Percentiles rank a stretch among this genome's conserved stretches.
These are phyloP conservation scores for Sordaria brevicollis DNA, from an alignment of 495 filamentous ascomycete genomes.

Conservation along the genomic window DNA sequence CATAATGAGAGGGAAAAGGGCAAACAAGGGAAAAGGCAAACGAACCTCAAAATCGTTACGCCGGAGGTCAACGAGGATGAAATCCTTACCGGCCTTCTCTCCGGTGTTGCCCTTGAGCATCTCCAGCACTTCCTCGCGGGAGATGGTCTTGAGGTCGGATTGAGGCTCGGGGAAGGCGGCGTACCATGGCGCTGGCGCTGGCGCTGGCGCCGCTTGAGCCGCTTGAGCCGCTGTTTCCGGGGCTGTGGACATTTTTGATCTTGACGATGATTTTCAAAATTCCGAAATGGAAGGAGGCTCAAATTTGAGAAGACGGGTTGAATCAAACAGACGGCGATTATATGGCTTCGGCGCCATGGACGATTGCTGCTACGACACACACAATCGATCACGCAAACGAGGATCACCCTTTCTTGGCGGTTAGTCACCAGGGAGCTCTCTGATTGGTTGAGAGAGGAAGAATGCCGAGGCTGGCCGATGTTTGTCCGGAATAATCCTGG, in stretches of 20 bases:
- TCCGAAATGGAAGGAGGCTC: not conserved
- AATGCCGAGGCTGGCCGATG: not conserved
- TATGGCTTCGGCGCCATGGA: too few relatives aligned
- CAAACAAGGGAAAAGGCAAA: not conserved
- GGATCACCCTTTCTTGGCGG: not conserved
- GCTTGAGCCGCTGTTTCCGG: not conserved
- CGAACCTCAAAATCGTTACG: conserved; percentile 51
- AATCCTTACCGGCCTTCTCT: conserved; percentile 29
- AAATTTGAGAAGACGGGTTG: too few relatives aligned
- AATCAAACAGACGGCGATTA: not conserved
- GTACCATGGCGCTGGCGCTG: conserved; percentile 12
- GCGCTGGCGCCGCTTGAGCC: not conserved
- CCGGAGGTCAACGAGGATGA: conserved; percentile 53
- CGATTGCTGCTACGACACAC: too few relatives aligned
- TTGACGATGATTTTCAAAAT: not conserved
- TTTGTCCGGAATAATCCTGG: not conserved
- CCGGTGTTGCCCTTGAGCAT: conserved; percentile 11
- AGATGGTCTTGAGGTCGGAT: conserved; percentile 12
- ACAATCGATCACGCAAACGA: not conserved
- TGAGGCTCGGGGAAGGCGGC: conserved; percentile 18
- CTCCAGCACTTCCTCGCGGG: conserved; percentile 17
- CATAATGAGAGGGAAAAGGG: not conserved
- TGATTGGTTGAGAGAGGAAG: not conserved
- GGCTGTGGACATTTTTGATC: not conserved
- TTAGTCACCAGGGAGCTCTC: not conserved